Percentiles rank a stretch among this genome's conserved stretches.
Evolutionary conservation across 140 eudicot species (phyloP).

Genomic region (Oenanthe javanica): DNA sequence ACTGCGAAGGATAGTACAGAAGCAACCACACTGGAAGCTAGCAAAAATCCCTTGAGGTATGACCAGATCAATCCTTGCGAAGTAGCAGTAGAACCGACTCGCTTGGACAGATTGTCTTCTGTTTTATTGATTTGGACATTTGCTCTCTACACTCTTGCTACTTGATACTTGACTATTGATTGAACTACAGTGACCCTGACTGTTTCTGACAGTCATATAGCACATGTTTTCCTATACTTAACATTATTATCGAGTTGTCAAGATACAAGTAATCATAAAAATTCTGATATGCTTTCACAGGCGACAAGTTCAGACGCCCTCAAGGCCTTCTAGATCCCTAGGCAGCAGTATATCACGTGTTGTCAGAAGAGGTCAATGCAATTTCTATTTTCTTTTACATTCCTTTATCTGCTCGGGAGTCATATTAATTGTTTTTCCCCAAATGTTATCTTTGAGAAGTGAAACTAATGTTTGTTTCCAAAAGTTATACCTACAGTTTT

Average conservation of each 20-base stretch:
- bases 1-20: conserved; percentile 66
- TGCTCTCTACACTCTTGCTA: neutral
- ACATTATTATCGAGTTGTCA: neutral
- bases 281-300: conserved; percentile 22
- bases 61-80: neutral
- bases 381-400: neutral
- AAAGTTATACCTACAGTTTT: neutral
- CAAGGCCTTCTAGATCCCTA: conserved; percentile 77
- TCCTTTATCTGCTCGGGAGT: neutral
- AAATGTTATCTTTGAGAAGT: neutral
- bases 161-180: neutral
- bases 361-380: conserved; percentile 66
- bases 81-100: neutral
- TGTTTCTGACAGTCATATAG: neutral
- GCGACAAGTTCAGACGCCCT: conserved; percentile 80
- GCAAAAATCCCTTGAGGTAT: conserved; percentile 97
- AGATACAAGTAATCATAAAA: neutral
- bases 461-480: neutral
- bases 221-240: neutral
- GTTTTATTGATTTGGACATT: neutral
- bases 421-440: neutral
- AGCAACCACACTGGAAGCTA: conserved; percentile 83
- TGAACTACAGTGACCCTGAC: neutral
- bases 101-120: neutral
- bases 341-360: conserved; percentile 70